phyloP scores from a whole-genome alignment of 805 yeast genomes.

The Komagataella mondaviorum region DNA sequence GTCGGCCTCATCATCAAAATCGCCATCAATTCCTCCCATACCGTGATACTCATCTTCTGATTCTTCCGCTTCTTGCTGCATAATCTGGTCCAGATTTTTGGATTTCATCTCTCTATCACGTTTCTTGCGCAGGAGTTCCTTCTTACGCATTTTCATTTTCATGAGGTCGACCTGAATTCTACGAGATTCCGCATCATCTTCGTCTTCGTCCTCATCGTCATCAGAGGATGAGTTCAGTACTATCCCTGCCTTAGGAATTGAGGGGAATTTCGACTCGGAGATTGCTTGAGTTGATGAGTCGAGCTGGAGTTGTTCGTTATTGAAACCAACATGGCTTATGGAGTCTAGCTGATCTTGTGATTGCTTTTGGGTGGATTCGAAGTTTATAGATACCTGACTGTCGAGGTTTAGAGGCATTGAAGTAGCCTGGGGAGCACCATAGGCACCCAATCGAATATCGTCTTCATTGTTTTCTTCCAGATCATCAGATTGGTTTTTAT shows the following conservation, averaged over 20 bases:
- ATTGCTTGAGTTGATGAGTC: neutral
- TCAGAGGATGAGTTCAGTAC: slow-evolving; percentile 7
- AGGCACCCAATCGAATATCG: slow-evolving; percentile 3
- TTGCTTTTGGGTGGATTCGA: slow-evolving; percentile 1
- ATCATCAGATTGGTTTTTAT: slow-evolving; percentile 4
- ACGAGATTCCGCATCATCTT: slow-evolving; percentile 22
- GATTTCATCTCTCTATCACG: slow-evolving; percentile 40
- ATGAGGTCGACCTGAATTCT: slow-evolving; percentile 7
- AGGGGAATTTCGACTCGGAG: neutral
- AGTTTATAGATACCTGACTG: slow-evolving; percentile 1
- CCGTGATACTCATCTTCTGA: slow-evolving; percentile 87
- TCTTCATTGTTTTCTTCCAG: slow-evolving; percentile 13
- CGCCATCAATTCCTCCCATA: slow-evolving; percentile 62
- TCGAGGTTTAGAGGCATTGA: neutral
- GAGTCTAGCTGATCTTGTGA: slow-evolving; percentile 8
- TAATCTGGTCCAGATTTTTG: slow-evolving; percentile 41
- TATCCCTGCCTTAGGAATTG: neutral
- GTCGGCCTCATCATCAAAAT: slow-evolving; percentile 41
- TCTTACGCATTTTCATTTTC: slow-evolving; percentile 11
- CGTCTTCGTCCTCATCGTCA: slow-evolving; percentile 19
- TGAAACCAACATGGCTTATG: slow-evolving; percentile 9
- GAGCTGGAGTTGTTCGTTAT: slow-evolving; percentile 2
- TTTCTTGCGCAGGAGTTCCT: slow-evolving; percentile 11
- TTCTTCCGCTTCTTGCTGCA: slow-evolving; percentile 79
- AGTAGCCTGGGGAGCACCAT: neutral